phyloP scores from a whole-genome alignment of 1,284 basidiomycete genomes.

The Schizophyllum amplum region DNA sequence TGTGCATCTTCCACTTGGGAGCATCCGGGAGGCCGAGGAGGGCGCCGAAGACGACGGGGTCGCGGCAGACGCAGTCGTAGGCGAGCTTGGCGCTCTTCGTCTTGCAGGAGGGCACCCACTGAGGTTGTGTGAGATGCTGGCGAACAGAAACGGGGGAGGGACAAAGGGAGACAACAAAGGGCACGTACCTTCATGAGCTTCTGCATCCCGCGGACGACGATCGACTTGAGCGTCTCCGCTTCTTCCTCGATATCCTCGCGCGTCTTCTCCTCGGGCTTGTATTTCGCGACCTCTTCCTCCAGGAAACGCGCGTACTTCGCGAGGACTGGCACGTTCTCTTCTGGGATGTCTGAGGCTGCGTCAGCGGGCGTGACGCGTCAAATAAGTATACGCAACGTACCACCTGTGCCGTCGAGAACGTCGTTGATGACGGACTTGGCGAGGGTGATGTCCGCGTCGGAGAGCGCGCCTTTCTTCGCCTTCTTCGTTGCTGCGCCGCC shows the following conservation, averaged over 20 bases:
- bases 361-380: constrained; percentile 31
- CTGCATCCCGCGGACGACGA: constrained; percentile 41
- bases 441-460: too few species aligned
- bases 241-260: constrained; percentile 32
- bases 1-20: constrained; percentile 47
- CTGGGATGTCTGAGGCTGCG: constrained; percentile 22
- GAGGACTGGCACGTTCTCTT: constrained; percentile 23
- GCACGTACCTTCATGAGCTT: constrained; percentile 43
- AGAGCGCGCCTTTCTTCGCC: too few species aligned
- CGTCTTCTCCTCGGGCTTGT: constrained; percentile 30
- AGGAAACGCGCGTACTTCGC: constrained; percentile 38
- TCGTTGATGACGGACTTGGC: constrained; percentile 16
- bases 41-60: constrained; percentile 43
- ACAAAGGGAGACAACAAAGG: constrained; percentile 1
- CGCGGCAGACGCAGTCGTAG: constrained; percentile 47
- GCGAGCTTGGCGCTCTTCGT: constrained; percentile 38
- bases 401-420: constrained; percentile 19
- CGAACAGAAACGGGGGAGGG: constrained; percentile 3
- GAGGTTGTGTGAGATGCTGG: constrained; percentile 1
- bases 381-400: too few species aligned
- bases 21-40: constrained; percentile 37
- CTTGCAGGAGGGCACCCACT: constrained; percentile 51
- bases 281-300: constrained; percentile 25
- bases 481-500: constrained; percentile 21
- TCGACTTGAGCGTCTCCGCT: constrained; percentile 37